Evolutionary conservation across 371 early-diverging fungal genomes (phyloP).

Genomic region (Phascolomyces articulosus): DNA sequence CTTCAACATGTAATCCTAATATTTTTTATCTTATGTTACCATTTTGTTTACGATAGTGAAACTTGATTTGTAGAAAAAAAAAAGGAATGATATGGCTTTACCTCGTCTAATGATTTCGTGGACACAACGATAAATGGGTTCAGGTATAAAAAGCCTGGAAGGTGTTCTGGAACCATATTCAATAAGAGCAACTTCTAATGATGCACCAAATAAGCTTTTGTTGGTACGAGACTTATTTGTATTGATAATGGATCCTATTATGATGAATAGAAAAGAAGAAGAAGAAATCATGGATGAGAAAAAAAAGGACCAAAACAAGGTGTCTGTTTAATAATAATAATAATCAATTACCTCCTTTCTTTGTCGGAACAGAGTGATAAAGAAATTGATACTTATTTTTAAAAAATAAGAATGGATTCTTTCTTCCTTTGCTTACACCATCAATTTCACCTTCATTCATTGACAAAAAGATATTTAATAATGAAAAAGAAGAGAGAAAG

Average conservation of each 20-base stretch:
- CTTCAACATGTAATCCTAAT: conserved; percentile 39
- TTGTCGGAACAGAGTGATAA: conserved; percentile 8
- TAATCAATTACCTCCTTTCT: conserved; percentile 11
- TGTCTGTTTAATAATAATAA: too few species aligned
- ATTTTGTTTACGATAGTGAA: too few species aligned
- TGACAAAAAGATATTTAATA: conserved; percentile 7
- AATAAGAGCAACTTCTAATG: conserved; percentile 33
- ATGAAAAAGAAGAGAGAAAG: conserved; percentile 7
- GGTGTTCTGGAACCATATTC: conserved; percentile 36
- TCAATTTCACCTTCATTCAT: not conserved
- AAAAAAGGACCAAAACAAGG: too few species aligned
- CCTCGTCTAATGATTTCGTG: conserved; percentile 46
- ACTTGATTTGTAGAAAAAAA: not conserved
- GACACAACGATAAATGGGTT: conserved; percentile 42
- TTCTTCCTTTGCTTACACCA: not conserved
- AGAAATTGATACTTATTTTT: conserved; percentile 9
- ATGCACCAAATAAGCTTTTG: conserved; percentile 39
- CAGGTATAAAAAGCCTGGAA: conserved; percentile 35
- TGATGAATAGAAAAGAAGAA: too few species aligned
- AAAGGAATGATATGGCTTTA: not conserved
- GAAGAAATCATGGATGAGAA: too few species aligned
- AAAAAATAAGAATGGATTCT: conserved; percentile 15
- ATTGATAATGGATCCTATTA: not conserved
- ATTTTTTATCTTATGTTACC: too few species aligned
- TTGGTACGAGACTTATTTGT: not conserved